phyloP scores from a whole-genome alignment of 306 rosid genomes.

The Corylus americana region DNA sequence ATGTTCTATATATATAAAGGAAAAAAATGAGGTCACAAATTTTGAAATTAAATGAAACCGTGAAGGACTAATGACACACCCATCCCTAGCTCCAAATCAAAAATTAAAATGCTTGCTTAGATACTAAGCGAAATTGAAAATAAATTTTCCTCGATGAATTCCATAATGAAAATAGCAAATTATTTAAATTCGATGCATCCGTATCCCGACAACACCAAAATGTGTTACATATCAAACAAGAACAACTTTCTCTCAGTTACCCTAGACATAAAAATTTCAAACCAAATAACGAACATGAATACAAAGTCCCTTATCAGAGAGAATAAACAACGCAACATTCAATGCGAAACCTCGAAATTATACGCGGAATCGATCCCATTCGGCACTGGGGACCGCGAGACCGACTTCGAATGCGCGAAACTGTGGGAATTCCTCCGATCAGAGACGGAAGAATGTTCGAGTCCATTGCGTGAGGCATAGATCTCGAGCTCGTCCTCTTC shows the following conservation, averaged over 20 bases:
- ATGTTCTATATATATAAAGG: neutral
- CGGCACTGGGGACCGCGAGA: conserved; percentile 44
- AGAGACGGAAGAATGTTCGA: conserved; percentile 41
- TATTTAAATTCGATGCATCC: neutral
- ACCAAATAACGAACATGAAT: neutral
- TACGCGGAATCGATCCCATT: conserved; percentile 54
- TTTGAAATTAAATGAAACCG: neutral
- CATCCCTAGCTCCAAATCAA: neutral
- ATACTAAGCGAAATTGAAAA: conserved; percentile 6
- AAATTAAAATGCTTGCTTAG: neutral
- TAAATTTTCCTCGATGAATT: neutral
- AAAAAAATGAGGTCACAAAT: neutral
- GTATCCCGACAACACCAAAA: neutral
- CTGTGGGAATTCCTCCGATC: conserved; percentile 75
- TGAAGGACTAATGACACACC: neutral
- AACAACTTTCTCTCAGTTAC: neutral
- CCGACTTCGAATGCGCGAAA: conserved; percentile 49
- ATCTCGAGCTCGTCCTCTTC: conserved; percentile 49
- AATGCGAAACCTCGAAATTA: conserved; percentile 54
- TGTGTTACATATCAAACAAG: neutral
- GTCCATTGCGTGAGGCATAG: conserved; percentile 37
- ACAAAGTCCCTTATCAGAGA: neutral
- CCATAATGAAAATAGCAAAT: neutral
- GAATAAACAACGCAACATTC: neutral
- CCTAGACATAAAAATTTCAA: neutral